phyloP scores from a whole-genome alignment of 2,329 filamentous ascomycete species.

The Canariomyces notabilis region DNA sequence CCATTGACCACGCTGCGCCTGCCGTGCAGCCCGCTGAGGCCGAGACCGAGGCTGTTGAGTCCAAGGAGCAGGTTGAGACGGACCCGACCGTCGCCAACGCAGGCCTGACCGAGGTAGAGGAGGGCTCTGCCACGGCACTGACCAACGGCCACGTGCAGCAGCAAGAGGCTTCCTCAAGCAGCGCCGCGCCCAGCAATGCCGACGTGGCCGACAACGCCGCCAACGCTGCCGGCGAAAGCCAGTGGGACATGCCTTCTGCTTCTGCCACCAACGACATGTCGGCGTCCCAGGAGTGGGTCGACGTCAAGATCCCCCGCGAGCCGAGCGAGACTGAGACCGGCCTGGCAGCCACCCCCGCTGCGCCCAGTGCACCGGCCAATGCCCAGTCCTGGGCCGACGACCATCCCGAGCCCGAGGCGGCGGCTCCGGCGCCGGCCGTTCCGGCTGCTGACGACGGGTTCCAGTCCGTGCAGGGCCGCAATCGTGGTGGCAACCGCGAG shows the following conservation, averaged over 20 bases:
- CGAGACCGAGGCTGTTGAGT: constrained; percentile 28
- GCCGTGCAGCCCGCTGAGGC: constrained; percentile 20
- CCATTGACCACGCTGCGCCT: constrained; percentile 48
- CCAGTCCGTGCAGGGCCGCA: constrained; percentile 60
- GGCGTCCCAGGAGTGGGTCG: constrained; percentile 65
- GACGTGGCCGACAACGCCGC: constrained; percentile 48
- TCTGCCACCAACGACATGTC: constrained; percentile 39
- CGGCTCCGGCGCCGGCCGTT: constrained; percentile 35
- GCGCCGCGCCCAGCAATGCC: constrained; percentile 43
- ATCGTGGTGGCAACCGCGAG: constrained; percentile 52
- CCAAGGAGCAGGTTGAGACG: constrained; percentile 36
- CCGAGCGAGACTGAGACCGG: constrained; percentile 68
- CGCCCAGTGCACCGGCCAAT: constrained; percentile 39
- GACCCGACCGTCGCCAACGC: constrained; percentile 66
- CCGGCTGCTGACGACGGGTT: constrained; percentile 61
- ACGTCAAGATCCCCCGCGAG: constrained; percentile 63
- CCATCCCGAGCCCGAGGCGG: constrained; percentile 48
- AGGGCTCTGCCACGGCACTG: constrained; percentile 36
- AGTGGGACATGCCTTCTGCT: no score
- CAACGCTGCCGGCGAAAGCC: constrained; percentile 58
- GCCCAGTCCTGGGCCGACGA: constrained; percentile 80
- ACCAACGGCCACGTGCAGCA: constrained; percentile 42
- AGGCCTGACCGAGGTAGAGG: constrained; percentile 62
- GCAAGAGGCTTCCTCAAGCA: constrained; percentile 32
- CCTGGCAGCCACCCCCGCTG: constrained; percentile 55